Evolutionary conservation across 2,329 filamentous ascomycete genomes (phyloP), one percentile per base, ranked within the genome.

Genomic region (Diaporthe nobilis): DNA sequence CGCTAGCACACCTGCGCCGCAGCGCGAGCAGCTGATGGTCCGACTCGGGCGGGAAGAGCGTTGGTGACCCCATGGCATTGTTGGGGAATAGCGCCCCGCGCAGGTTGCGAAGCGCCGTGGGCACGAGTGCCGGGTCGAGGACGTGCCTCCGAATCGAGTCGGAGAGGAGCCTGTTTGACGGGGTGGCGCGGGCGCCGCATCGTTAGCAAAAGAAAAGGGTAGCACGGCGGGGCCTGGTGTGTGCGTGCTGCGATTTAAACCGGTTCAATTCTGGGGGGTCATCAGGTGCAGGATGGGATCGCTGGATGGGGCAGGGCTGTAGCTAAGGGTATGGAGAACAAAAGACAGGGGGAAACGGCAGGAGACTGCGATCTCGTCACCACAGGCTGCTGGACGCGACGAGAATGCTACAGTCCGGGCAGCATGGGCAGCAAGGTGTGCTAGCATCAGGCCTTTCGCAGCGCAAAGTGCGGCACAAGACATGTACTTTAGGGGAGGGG

Each of bases 31-130:
- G 86, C 80, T 91, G 90, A 80, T 90, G 87, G 73, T 92, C 88
- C 77, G 89, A 89, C 67, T 88, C 87, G 76, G 92, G 91, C 71
- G 93, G 89, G 71, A 88, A 85, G 78, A 92, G 85, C 76, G 90
- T 88, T 80, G 92, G 87, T 78, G 91, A 89, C 76, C 92, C 93
- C 77, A 93, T 92, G 80, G 91, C 88, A 84, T 97, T 97, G 85
- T 95, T 94, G 79, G 97, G 96, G 83, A 98, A 98, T 74, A 98
- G 87, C 77, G 94, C 91, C 80, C 90, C 91, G 82, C 97, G 94
- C 81, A 94, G 88, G 79, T 92, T 90, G 82, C 92, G 91, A 80
- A 96, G 89, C 79, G 94, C 84, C 82, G 88, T 87, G 82, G 94
- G 92, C 74, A 95, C 87, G 79, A 90, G 88, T 77, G 88, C 88